Evolutionary conservation across 2,329 filamentous ascomycete genomes (phyloP), one percentile per base, ranked within the genome.

Genomic region (Pyrenochaeta sp.): DNA sequence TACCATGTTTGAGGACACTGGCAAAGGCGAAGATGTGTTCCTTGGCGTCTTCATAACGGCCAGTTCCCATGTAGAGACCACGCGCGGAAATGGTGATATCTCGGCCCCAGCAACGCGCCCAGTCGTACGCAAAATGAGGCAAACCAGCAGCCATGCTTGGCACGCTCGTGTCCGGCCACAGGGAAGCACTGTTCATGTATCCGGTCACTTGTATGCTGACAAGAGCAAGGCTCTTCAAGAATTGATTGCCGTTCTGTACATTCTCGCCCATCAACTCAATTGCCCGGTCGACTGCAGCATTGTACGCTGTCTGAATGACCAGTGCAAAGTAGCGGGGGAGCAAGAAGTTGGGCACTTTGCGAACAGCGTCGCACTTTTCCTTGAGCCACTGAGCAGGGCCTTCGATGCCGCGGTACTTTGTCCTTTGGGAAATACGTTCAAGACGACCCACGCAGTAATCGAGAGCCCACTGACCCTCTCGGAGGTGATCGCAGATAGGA

Each of bases 61-160:
- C 90, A 8, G 93, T 97, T 27, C 89, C 91, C 23, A 99, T 82
- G 57, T 89, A 90, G n/a, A 99, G 79, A 29, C 94, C 94, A 36
- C 94, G 87, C 27, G 96, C 83, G 10, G 94, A 94, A 53, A 99
- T 99, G 71, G 96, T 97, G 9, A 96, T 90, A 69, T 99, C 94
- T 42, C 94, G 87, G 6, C 95, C 94, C 94, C 94, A 99, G 72
- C 93, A 96, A 60, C 94, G 84, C 35, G 93, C 92, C 92, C 94
- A 99, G 60, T 91, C 87, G 7, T 89, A 87, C 0, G 94, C 84
- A 66, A 99, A 99, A 72, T 99, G 94, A 23, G 94, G 94, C 32
- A 99, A 76, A 11, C 94, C 94, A 21, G 94, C 94, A 13, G 94
- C 93, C 58, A 99, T 80, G 35, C 88, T 93, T 2, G 93, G 90